Evolutionary conservation across 2,329 filamentous ascomycete species (phyloP), one percentile per base, ranked within the genome.

Genomic region (Catunica adiposa): DNA sequence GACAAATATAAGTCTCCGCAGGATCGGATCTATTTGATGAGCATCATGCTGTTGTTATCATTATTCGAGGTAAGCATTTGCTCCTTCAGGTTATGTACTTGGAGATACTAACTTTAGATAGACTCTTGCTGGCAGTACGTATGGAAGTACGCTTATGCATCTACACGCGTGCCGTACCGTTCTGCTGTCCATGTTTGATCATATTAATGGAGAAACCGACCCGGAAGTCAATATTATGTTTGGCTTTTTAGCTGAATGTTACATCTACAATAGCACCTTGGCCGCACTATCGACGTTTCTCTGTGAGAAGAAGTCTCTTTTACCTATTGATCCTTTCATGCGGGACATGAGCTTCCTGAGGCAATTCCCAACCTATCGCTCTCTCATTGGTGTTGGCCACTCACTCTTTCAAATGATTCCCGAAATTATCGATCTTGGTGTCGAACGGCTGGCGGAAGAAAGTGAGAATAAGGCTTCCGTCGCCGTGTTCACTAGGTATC

Each of bases 201-300:
- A 55, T 20, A 42, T 40, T 9, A 42, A 50, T 20, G 42, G 42
- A 4, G 34, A 48, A 14, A 31, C 50, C 3, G 3, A 37, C 6
- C 48, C 53, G 1, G 53, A 56, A 23, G 34, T 54, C 25, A 53
- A 53, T 7, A 20, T 53, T 9, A 56, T 58, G 48, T 58, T 56
- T 56, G 57, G 57, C 4, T 58, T 58, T 17, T n/a, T 58, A 14
- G 53, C 52, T 31, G 57, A 58, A 38, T 56, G 53, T 34, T 58
- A 58, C 20, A 47, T 42, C 23, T 58, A 53, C n/a, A 51, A 15
- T 11, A 31, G 53, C 17, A 46, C 26, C 11, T 48, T 58, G 22
- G 54, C 53, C 5, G 53, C 53, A 1, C 17, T 58, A 6, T 53
- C 57, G 3, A 40, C 53, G 3, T 48, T 58, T 38, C 40, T 58